These are phyloP conservation scores for Athelia psychrophila DNA, from an alignment of 1,284 basidiomycete species.

Conservation along the genomic window DNA sequence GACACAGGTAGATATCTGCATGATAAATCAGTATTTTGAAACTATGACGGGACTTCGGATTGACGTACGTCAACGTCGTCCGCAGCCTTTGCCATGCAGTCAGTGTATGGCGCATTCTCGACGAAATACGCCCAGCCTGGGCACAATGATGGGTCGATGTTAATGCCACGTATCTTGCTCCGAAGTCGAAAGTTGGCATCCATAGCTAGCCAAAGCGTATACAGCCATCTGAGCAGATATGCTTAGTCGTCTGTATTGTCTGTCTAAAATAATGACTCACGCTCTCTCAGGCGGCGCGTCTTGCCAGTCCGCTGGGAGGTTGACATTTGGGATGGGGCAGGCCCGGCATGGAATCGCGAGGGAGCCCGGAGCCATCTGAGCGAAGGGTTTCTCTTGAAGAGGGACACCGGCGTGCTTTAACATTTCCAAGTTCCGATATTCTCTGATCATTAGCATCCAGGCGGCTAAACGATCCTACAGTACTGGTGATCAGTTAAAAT, in stretches of 20 bases:
- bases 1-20: slow-evolving; percentile 19
- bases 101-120: background rate
- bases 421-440: background rate
- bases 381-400: slow-evolving; percentile 7
- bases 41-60: no score
- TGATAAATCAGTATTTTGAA: background rate
- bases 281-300: slow-evolving; percentile 2
- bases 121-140: slow-evolving; percentile 18
- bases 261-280: background rate
- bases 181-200: slow-evolving; percentile 21
- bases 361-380: slow-evolving; percentile 7
- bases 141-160: slow-evolving; percentile 12
- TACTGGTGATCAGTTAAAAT: background rate
- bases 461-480: background rate
- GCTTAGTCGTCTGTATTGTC: background rate
- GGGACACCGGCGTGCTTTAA: slow-evolving; percentile 1
- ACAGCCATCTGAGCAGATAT: slow-evolving; percentile 8
- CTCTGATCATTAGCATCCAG: background rate
- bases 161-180: slow-evolving; percentile 4
- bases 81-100: background rate
- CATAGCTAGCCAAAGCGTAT: slow-evolving; percentile 10
- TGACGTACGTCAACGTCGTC: slow-evolving; percentile 20
- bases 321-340: slow-evolving; percentile 14
- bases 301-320: slow-evolving; percentile 10
- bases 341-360: slow-evolving; percentile 11